Base-by-base conservation (phyloP, 208 protist species). In the Phytomonas sp. region DNA sequence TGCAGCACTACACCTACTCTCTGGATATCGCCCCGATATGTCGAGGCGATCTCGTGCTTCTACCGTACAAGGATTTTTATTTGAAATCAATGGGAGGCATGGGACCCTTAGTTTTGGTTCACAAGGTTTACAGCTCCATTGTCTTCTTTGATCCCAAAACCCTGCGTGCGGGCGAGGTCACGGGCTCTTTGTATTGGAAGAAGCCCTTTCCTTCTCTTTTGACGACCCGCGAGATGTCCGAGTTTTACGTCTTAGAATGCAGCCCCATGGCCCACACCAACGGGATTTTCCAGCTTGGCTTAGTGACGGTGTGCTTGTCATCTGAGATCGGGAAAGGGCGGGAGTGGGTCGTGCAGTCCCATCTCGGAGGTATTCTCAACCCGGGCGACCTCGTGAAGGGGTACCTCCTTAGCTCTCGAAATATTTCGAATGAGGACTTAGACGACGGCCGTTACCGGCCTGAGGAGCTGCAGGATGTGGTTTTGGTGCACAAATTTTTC, bases 11-110 rank as follows among this genome's bases (percentile, higher is more conserved):
- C 82, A 98, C 98, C 11, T 99, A 97, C 73, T 96, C 89, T 0
- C 83, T 99, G 4, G 98, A 99, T 69, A 99, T 99, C 70, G 90
- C 98, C 10, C 98, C 98, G 36, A 76, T 99, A 14, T 99, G 98
- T 80, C 89, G 94, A 29, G 90, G 98, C 69, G 97, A 99, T 76
- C 74, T 99, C 8, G 72, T 99, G 31, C 88, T 92, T 52, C 73
- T 99, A 11, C 96, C 97, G 29, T 91, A 90, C 71, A 86, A 92
- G 74, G 83, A 95, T 63, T 93, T 87, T 78, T 90, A 84, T 64
- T 78, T 88, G 31, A 84, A 85, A 68, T 73, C 74, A 6, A 82
- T 96, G 59, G 94, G 90, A 59, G 94, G 92, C 49, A 81, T 97
- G 78, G 94, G 92, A 11, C 98, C 95, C 37, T 72, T 99, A 2